These are phyloP conservation scores for Discostella stelligeroides DNA, from an alignment of 108 stramenopile genomes.

Conservation along the genomic window DNA sequence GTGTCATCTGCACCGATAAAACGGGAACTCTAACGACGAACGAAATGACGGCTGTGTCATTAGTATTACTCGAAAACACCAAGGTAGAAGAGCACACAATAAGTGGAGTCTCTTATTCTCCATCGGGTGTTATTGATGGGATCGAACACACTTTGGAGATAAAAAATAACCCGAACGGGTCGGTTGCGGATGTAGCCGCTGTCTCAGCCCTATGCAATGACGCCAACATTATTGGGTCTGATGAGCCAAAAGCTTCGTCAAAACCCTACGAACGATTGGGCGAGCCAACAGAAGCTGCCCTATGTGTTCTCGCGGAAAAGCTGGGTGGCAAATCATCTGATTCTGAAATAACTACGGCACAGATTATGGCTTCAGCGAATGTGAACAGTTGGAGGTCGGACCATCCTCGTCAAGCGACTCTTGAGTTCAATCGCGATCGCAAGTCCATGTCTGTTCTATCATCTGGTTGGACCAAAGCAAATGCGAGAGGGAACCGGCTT, in stretches of 20 bases:
- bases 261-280: conserved; percentile 62
- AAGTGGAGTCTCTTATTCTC: conserved; percentile 80
- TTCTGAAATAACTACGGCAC: conserved; percentile 28
- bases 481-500: conserved; percentile 67
- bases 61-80: conserved; percentile 60
- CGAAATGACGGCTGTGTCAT: conserved; percentile 95
- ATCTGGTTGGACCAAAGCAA: conserved; percentile 41
- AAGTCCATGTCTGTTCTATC: conserved; percentile 80
- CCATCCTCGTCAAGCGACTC: conserved; percentile 81
- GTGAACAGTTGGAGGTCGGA: conserved; percentile 64
- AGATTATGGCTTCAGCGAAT: conserved; percentile 66
- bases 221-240: conserved; percentile 74
- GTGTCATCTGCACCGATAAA: conserved; percentile 95
- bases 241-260: conserved; percentile 28
- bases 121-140: conserved; percentile 71
- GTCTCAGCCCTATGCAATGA: conserved; percentile 87
- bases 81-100: conserved; percentile 64
- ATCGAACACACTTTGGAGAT: conserved; percentile 55
- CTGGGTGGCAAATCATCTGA: conserved; percentile 52
- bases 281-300: conserved; percentile 98
- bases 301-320: conserved; percentile 94
- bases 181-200: conserved; percentile 69
- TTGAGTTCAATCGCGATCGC: conserved; percentile 92
- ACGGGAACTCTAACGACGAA: conserved; percentile 98
- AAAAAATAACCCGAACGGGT: conserved; percentile 47